Conservation (phyloP, 1,284 basidiomycete genomes). For the Leccinum subrobustum region DNA sequence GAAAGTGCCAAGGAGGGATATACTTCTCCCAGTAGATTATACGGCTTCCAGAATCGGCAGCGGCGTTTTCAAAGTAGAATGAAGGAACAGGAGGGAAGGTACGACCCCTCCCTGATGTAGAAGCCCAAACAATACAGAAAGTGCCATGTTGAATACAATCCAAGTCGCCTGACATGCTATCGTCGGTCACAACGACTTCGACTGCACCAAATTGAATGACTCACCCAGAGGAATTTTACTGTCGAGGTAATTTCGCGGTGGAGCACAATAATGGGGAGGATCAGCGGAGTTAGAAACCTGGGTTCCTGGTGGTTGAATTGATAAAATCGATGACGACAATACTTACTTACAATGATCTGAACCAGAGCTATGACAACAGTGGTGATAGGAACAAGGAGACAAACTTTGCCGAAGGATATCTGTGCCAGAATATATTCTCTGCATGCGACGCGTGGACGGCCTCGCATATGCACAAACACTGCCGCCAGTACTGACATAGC, state of each 20-base stretch:
- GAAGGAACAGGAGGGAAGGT: conserved; percentile 38
- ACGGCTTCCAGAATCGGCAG: conserved; percentile 7
- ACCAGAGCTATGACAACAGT: conserved; percentile 27
- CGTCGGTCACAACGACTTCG: background rate
- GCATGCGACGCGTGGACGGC: background rate
- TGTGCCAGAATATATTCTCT: conserved; percentile 11
- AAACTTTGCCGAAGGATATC: conserved; percentile 25
- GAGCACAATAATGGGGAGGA: conserved; percentile 36
- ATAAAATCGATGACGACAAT: conserved; percentile 32
- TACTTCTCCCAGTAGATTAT: conserved; percentile 43
- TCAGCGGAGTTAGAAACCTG: conserved; percentile 40
- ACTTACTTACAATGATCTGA: conserved; percentile 27
- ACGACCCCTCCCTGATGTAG: conserved; percentile 44
- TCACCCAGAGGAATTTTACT: conserved; percentile 36
- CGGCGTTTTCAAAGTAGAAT: conserved; percentile 20
- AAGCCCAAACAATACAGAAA: conserved; percentile 37
- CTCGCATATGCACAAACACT: conserved; percentile 3
- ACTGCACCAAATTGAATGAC: conserved; percentile 5
- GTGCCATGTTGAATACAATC: conserved; percentile 31
- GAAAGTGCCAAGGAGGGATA: conserved; percentile 39
- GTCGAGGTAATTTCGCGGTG: conserved; percentile 28
- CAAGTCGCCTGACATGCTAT: conserved; percentile 26
- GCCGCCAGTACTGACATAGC: too few species aligned
- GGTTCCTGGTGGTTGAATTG: conserved; percentile 42
- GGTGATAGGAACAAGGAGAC: background rate